These are phyloP conservation scores for Fusarium longipes DNA, from an alignment of 2,329 filamentous ascomycete genomes.

Conservation along the genomic window DNA sequence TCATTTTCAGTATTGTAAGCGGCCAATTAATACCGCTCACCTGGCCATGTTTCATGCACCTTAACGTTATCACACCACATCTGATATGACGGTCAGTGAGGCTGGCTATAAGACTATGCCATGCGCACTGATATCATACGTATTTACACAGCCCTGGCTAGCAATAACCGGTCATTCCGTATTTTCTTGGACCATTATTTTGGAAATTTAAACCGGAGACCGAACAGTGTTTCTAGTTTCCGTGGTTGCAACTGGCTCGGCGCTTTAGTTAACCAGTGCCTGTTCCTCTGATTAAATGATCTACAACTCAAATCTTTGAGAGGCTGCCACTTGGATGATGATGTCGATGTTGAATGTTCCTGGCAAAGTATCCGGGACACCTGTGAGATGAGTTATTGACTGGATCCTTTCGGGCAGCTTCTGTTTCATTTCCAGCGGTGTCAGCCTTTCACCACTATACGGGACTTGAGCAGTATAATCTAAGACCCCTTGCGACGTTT, in stretches of 20 bases:
- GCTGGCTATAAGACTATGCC: slow-evolving; percentile 1
- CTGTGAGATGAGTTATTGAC: slow-evolving; percentile 1
- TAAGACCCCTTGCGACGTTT: slow-evolving; percentile 15
- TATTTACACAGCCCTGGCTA: background rate
- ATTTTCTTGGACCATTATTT: background rate
- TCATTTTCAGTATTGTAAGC: too few species aligned
- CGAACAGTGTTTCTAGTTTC: background rate
- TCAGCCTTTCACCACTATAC: slow-evolving; percentile 25
- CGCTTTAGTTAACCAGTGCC: slow-evolving; percentile 3
- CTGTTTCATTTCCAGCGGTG: slow-evolving; percentile 17
- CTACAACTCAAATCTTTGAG: background rate
- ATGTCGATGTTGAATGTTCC: background rate
- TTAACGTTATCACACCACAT: slow-evolving; percentile 8
- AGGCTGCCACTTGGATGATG: slow-evolving; percentile 9
- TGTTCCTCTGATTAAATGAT: background rate
- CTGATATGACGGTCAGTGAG: background rate
- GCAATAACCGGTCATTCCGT: slow-evolving; percentile 5
- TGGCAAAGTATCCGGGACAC: slow-evolving; percentile 8
- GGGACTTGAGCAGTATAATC: slow-evolving; percentile 26
- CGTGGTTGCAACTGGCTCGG: slow-evolving; percentile 14
- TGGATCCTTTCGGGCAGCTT: background rate
- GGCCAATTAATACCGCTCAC: slow-evolving; percentile 9
- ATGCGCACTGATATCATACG: slow-evolving; percentile 2
- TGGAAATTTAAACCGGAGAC: background rate
- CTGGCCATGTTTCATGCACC: background rate